phyloP scores from a whole-genome alignment of 2,329 filamentous ascomycete genomes.

The Aotearoamyces nothofagi region DNA sequence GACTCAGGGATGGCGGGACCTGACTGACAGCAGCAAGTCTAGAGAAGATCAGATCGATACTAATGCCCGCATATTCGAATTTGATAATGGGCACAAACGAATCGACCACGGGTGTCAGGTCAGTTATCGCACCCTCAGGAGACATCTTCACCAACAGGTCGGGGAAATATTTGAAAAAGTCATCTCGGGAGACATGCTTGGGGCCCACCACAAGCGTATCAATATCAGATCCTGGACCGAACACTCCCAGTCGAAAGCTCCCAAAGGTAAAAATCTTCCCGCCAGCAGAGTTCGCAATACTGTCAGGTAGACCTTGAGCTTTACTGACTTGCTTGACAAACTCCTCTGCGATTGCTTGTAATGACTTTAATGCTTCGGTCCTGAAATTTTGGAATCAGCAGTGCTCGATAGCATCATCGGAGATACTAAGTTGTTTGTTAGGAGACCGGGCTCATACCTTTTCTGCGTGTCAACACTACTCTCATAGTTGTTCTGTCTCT shows the following conservation, averaged over 20 bases:
- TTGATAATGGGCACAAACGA: slow-evolving; percentile 97
- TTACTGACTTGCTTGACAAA: slow-evolving; percentile 67
- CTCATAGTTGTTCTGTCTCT: slow-evolving; percentile 85
- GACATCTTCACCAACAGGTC: slow-evolving; percentile 62
- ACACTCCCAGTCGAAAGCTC: slow-evolving; percentile 88
- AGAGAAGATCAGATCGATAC: slow-evolving; percentile 87
- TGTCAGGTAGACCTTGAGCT: slow-evolving; percentile 46
- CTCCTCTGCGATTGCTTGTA: slow-evolving; percentile 69
- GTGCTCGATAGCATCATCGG: no score
- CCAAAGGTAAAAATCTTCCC: slow-evolving; percentile 94
- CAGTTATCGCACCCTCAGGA: slow-evolving; percentile 63
- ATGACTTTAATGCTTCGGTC: slow-evolving; percentile 53
- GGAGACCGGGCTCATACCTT: no score
- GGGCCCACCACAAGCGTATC: slow-evolving; percentile 89
- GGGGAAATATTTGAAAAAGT: slow-evolving; percentile 90
- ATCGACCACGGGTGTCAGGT: slow-evolving; percentile 73
- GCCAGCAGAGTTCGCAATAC: slow-evolving; percentile 67
- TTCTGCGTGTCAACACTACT: slow-evolving; percentile 67
- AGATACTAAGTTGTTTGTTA: no score
- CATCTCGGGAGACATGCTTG: slow-evolving; percentile 72
- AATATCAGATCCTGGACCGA: slow-evolving; percentile 91
- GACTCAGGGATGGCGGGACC: slow-evolving; percentile 55
- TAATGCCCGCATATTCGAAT: slow-evolving; percentile 79
- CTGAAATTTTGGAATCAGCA: no score
- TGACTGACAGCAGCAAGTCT: slow-evolving; percentile 55